Base-by-base conservation (phyloP, 352 stramenopile genomes). In the Albugo laibachii region DNA sequence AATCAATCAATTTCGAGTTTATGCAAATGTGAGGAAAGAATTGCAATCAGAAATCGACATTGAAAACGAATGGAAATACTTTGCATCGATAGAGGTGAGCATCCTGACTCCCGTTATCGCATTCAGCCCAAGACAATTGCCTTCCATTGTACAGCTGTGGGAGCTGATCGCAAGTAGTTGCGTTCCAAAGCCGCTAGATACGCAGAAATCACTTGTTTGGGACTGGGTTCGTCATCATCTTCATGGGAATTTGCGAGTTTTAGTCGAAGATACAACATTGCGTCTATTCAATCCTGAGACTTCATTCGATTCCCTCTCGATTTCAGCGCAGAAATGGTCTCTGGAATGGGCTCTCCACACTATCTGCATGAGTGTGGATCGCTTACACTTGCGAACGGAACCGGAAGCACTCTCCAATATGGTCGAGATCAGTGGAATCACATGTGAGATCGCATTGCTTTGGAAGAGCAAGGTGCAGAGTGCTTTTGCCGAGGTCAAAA, bases 361-460 rank as follows among this genome's bases (percentile, higher is more conserved):
- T 27, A 57, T 68, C 5, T 55, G 65, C 27, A 24, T 83, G 2
- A 53, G 65, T 11, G 48, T 83, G 8, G 56, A 69, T 12, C 62
- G 62, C 36, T 21, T 84, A 21, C 62, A 59, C 1, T 57, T 53
- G 3, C 83, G 76, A 55, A 78, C 86, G 39, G 69, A 86, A n/a
- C 76, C 76, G 16, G 65, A 67, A 27, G 65, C 65, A 1, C 35
- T 86, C 4, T 67, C 65, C 24, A 68, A 80, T 40, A 65, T 82
- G 13, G 59, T 60, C 14, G 73, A 89, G 46, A 51, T 86, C 5
- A 78, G 56, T 15, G 60, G 58, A 24, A 37, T 83, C 11, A 64
- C 61, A 15, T 14, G 82, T n/a, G 44, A 69, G 27, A 16, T 71
- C n/a, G 66, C 56, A 56, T 13, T 71, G 2, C 64, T 70, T 18